Percentiles rank a stretch among this genome's conserved stretches.
phyloP scores from a whole-genome alignment of 257 asterid genomes.

The Solanum pimpinellifolium region DNA sequence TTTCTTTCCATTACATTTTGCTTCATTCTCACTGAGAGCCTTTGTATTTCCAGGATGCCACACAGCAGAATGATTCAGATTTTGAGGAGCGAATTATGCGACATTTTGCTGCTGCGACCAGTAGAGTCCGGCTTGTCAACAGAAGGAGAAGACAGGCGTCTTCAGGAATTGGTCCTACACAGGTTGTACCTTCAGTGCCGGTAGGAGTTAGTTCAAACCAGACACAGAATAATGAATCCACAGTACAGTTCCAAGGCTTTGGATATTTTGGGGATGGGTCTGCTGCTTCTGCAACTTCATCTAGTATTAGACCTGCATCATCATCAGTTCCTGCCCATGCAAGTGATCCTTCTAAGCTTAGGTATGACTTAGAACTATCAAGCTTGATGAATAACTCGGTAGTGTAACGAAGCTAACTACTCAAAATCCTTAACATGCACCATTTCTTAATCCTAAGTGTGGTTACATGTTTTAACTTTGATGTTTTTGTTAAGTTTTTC shows the following conservation, averaged over 20 bases:
- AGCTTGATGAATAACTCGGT: neutral
- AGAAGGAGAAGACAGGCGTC: constrained; percentile 27
- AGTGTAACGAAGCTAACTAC: neutral
- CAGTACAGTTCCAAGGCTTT: neutral
- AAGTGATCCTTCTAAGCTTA: constrained; percentile 7
- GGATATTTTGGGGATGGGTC: constrained; percentile 2
- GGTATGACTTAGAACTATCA: constrained; percentile 18
- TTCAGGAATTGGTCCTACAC: constrained; percentile 17
- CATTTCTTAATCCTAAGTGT: neutral
- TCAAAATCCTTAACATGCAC: neutral
- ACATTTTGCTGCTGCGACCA: constrained; percentile 25
- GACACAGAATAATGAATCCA: neutral
- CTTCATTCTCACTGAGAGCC: neutral
- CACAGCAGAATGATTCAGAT: constrained; percentile 17
- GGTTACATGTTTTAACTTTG: neutral
- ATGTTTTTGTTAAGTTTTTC: neutral
- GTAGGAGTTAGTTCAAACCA: constrained; percentile 6
- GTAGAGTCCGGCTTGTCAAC: constrained; percentile 15
- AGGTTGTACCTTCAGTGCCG: constrained; percentile 19
- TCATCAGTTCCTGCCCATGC: constrained; percentile 1
- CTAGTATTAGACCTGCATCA: constrained; percentile 3
- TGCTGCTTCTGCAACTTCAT: constrained; percentile 6
- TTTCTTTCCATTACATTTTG: neutral
- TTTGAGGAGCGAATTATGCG: constrained; percentile 24
- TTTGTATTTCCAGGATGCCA: constrained; percentile 18